Percentiles rank a stretch among this genome's conserved stretches.
Evolutionary conservation across 768 basidiomycete genomes (phyloP).

Genomic region (Thelephora aurantiotincta): DNA sequence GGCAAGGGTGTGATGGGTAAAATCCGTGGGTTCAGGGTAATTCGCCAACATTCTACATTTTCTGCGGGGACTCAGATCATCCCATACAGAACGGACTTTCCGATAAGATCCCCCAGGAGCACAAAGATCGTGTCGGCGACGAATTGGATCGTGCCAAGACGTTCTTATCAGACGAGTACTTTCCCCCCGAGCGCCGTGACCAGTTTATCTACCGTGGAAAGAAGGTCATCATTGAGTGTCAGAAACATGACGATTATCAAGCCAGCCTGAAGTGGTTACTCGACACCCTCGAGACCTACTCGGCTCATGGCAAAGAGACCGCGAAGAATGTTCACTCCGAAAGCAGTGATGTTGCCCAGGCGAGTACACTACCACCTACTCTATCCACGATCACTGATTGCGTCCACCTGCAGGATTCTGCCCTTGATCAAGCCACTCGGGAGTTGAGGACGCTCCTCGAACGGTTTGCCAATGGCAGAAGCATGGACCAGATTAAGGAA

Average conservation of each 20-base stretch:
- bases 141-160: slow-evolving; percentile 44
- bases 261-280: slow-evolving; percentile 67
- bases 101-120: slow-evolving; percentile 54
- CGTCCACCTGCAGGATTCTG: slow-evolving; percentile 22
- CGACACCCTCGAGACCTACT: slow-evolving; percentile 47
- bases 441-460: slow-evolving; percentile 77
- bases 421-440: slow-evolving; percentile 37
- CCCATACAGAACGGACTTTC: slow-evolving; percentile 25
- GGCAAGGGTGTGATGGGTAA: slow-evolving; percentile 20
- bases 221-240: slow-evolving; percentile 87
- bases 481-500: slow-evolving; percentile 54
- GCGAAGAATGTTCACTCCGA: slow-evolving; percentile 1
- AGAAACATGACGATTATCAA: slow-evolving; percentile 85
- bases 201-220: slow-evolving; percentile 90
- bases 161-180: slow-evolving; percentile 70
- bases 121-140: slow-evolving; percentile 40
- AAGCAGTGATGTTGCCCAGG: neutral
- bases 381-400: neutral
- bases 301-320: slow-evolving; percentile 20
- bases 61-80: neutral
- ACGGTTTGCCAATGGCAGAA: slow-evolving; percentile 71
- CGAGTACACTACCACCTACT: neutral
- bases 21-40: slow-evolving; percentile 16
- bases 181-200: slow-evolving; percentile 82
- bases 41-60: neutral